phyloP scores from a whole-genome alignment of 805 yeast genomes.

The Wickerhamiella azyma region DNA sequence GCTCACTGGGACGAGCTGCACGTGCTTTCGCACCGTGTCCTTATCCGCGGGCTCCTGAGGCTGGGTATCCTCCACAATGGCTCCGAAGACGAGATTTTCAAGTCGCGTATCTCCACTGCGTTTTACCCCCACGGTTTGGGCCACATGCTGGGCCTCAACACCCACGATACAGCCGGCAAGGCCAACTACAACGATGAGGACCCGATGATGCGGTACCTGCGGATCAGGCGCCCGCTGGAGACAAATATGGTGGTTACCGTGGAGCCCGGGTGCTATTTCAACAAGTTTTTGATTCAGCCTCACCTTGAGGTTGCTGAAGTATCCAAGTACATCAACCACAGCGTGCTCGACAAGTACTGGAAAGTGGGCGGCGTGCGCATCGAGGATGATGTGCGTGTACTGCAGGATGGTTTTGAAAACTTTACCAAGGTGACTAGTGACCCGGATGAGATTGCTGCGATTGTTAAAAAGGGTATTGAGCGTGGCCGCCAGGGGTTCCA shows the following conservation, averaged over 20 bases:
- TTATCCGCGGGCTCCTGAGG: slow-evolving; percentile 54
- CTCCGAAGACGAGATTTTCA: slow-evolving; percentile 52
- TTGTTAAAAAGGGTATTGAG: slow-evolving; percentile 52
- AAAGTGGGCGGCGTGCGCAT: slow-evolving; percentile 94
- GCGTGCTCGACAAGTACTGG: slow-evolving; percentile 62
- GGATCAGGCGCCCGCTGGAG: slow-evolving; percentile 61
- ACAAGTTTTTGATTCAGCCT: slow-evolving; percentile 62
- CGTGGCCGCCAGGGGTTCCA: slow-evolving; percentile 58
- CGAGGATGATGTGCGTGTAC: slow-evolving; percentile 81
- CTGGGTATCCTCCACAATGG: slow-evolving; percentile 59
- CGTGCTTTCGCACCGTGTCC: slow-evolving; percentile 58
- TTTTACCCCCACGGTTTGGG: slow-evolving; percentile 96
- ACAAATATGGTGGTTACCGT: slow-evolving; percentile 80
- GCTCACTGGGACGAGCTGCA: slow-evolving; percentile 78
- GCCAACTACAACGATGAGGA: slow-evolving; percentile 78
- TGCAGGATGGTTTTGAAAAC: slow-evolving; percentile 64
- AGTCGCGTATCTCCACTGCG: slow-evolving; percentile 55
- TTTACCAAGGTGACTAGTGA: slow-evolving; percentile 75
- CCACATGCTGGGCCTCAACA: slow-evolving; percentile 85
- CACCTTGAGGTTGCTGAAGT: slow-evolving; percentile 31
- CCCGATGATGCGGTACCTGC: slow-evolving; percentile 58
- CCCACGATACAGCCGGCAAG: slow-evolving; percentile 88
- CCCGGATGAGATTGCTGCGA: slow-evolving; percentile 64
- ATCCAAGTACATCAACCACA: slow-evolving; percentile 45
- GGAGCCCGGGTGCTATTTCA: slow-evolving; percentile 91